These are phyloP conservation scores for Erythrobasidium hasegawianum DNA, from an alignment of 1,284 basidiomycete species.

Conservation along the genomic window DNA sequence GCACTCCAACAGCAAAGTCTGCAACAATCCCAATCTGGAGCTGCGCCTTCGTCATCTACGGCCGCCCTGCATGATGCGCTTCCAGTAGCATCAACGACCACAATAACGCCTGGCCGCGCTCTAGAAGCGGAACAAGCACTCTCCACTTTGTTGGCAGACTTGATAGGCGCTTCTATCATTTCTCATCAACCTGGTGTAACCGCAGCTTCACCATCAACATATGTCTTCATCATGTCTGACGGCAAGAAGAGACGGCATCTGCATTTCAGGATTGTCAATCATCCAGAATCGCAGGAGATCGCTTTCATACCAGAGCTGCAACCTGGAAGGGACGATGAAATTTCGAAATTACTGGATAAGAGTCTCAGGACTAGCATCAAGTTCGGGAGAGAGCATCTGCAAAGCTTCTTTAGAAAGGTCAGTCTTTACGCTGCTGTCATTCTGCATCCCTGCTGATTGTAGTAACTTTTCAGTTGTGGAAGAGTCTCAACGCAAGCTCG, in stretches of 20 bases:
- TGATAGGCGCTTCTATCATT: slow-evolving; percentile 11
- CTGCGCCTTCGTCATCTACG: not conserved
- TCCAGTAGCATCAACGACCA: not conserved
- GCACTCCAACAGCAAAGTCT: slow-evolving; percentile 4
- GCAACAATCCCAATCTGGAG: not conserved
- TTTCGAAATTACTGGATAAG: slow-evolving; percentile 17
- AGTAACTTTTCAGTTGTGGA: slow-evolving; percentile 3
- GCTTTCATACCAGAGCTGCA: slow-evolving; percentile 29
- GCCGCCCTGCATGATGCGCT: not conserved
- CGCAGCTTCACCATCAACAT: not conserved
- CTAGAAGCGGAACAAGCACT: slow-evolving; percentile 4
- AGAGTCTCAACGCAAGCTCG: slow-evolving; percentile 7
- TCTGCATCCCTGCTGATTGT: too few relatives aligned
- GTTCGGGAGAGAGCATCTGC: slow-evolving; percentile 17
- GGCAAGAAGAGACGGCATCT: slow-evolving; percentile 15
- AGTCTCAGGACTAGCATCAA: slow-evolving; percentile 18
- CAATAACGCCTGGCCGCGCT: not conserved
- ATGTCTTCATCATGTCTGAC: slow-evolving; percentile 23
- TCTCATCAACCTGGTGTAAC: slow-evolving; percentile 1
- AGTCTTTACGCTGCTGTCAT: not conserved
- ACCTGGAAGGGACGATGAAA: slow-evolving; percentile 24
- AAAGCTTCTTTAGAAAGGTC: slow-evolving; percentile 30
- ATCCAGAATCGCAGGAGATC: slow-evolving; percentile 4
- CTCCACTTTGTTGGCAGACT: slow-evolving; percentile 11
- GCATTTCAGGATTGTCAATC: slow-evolving; percentile 18